Conservation (phyloP, 352 stramenopile species). For the Pythium folliculosum region DNA sequence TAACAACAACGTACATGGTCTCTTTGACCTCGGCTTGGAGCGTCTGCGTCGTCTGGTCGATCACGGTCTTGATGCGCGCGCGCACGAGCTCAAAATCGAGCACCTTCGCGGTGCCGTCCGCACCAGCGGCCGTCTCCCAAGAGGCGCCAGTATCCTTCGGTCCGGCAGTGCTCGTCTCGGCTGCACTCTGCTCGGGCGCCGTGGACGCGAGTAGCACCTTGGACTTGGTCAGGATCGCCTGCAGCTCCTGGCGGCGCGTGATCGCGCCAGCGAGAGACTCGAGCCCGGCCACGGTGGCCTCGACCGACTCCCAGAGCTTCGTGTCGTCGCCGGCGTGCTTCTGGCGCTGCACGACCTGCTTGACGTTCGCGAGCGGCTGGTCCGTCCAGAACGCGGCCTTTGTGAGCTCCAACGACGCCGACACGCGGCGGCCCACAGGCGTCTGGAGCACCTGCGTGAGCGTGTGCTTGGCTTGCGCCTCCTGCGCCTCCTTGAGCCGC, state of each 20-base stretch:
- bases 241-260: conserved; percentile 61
- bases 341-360: conserved; percentile 57
- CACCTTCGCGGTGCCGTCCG: neutral
- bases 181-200: neutral
- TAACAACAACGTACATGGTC: conserved; percentile 49
- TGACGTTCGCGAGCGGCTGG: conserved; percentile 53
- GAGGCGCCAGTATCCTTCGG: too few species aligned
- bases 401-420: conserved; percentile 54
- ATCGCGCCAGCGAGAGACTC: conserved; percentile 49
- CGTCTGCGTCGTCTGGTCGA: conserved; percentile 44
- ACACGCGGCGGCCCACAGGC: conserved; percentile 31
- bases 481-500: conserved; percentile 43
- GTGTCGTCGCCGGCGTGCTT: conserved; percentile 16
- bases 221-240: conserved; percentile 53
- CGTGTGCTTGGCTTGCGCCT: conserved; percentile 48
- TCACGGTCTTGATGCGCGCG: conserved; percentile 50
- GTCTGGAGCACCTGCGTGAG: conserved; percentile 26
- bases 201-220: conserved; percentile 40
- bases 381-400: conserved; percentile 62
- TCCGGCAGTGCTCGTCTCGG: neutral
- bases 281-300: conserved; percentile 49
- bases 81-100: conserved; percentile 38
- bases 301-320: conserved; percentile 51
- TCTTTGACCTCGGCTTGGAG: conserved; percentile 50
- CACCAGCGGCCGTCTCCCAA: neutral